Conservation (phyloP, 805 yeast genomes). For the Yamadazyma paraphyllophila region DNA sequence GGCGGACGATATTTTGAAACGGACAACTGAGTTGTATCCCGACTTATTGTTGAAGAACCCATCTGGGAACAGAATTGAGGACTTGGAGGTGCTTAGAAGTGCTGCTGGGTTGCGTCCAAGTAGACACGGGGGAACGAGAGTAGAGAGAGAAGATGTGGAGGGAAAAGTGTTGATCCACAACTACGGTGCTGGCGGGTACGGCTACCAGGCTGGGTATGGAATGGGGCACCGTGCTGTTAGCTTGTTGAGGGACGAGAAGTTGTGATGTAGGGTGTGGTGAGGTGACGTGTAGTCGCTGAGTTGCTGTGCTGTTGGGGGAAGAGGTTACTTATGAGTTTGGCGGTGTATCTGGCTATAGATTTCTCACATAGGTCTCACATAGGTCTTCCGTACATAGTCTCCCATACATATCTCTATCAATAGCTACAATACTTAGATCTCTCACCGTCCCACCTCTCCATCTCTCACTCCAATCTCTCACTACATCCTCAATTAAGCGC, state of each 20-base stretch:
- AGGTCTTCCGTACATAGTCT: no score
- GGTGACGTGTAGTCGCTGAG: no score
- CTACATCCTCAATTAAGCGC: background rate
- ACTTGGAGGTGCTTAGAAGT: slow-evolving; percentile 56
- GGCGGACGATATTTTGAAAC: slow-evolving; percentile 57
- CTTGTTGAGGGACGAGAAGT: slow-evolving; percentile 14
- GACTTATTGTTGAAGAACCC: slow-evolving; percentile 41
- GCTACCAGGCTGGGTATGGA: slow-evolving; percentile 65
- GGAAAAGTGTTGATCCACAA: slow-evolving; percentile 51
- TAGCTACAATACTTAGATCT: no score
- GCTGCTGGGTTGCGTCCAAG: slow-evolving; percentile 78
- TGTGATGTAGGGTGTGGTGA: no score
- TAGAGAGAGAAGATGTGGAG: slow-evolving; percentile 50
- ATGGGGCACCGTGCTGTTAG: slow-evolving; percentile 52
- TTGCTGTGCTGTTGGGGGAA: no score
- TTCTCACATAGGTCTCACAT: background rate
- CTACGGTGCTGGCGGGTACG: slow-evolving; percentile 69
- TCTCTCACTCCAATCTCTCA: background rate
- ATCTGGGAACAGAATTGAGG: slow-evolving; percentile 29
- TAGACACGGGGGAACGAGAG: slow-evolving; percentile 71
- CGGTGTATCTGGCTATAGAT: no score
- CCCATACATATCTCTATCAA: no score
- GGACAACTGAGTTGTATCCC: slow-evolving; percentile 56
- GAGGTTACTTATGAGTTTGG: no score
- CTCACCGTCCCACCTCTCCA: no score